phyloP scores from a whole-genome alignment of 345 rosid genomes.

The Brassica rapa region DNA sequence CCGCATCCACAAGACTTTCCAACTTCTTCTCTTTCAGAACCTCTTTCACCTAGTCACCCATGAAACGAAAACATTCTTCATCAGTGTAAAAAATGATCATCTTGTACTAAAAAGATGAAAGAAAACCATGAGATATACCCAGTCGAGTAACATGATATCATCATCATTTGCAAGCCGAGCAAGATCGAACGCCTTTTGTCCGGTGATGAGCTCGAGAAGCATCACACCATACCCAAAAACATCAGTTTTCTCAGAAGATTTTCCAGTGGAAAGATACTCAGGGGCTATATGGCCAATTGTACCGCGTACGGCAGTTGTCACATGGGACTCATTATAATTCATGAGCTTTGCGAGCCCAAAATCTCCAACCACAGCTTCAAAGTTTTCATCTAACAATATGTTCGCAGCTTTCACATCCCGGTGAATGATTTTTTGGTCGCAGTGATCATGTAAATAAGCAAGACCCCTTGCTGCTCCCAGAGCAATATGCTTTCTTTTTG shows the following conservation, averaged over 20 bases:
- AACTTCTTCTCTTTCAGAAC: conserved; percentile 74
- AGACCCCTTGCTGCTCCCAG: conserved; percentile 90
- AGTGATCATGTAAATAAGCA: conserved; percentile 90
- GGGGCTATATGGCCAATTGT: conserved; percentile 99
- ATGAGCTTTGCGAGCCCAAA: conserved; percentile 92
- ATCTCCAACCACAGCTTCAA: conserved; percentile 96
- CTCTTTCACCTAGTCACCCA: conserved; percentile 70
- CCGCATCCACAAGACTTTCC: conserved; percentile 70
- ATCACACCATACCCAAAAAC: conserved; percentile 96
- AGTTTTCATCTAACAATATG: conserved; percentile 87
- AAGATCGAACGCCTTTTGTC: conserved; percentile 92
- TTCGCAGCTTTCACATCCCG: conserved; percentile 97
- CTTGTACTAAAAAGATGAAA: neutral
- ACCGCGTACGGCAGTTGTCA: conserved; percentile 94
- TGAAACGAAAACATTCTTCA: neutral
- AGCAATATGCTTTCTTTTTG: conserved; percentile 67
- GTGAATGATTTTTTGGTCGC: conserved; percentile 93
- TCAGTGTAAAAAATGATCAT: neutral
- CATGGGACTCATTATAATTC: conserved; percentile 91
- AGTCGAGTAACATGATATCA: conserved; percentile 92
- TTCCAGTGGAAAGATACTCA: conserved; percentile 89
- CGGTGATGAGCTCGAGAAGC: conserved; percentile 97
- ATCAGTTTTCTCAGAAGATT: conserved; percentile 95
- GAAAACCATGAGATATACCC: conserved; percentile 54
- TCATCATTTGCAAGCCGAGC: conserved; percentile 96